Base-by-base conservation (phyloP, 768 basidiomycete species). In the Mycena belliarum region DNA sequence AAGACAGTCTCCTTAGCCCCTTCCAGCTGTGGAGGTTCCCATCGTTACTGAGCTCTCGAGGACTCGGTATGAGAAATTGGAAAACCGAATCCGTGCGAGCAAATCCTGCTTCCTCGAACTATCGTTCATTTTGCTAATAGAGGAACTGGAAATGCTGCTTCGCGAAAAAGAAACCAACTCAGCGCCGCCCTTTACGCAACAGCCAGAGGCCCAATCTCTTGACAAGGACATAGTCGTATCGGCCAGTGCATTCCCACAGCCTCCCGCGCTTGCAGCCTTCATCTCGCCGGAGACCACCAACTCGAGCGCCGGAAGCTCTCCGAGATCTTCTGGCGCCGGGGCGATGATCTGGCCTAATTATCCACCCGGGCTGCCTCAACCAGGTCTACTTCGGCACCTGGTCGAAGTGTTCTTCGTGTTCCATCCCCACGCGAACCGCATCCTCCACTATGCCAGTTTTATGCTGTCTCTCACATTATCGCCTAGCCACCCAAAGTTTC, bases 401-500 rank as follows among this genome's bases (percentile, higher is more conserved):
- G 38, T 48, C 44, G 26, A 55, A 46, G 83, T 84, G 3, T 95
- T 93, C 72, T 94, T 94, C 70, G 76, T 79, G 12, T 88, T 84
- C 65, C 87, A 90, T 46, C 91, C 90, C 14, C 86, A 89, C 62
- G 85, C 89, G 4, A 76, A 79, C 56, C 84, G 87, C 33, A 74
- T 94, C 25, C 78, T 95, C 58, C 89, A 93, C 71, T 76, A 73
- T 3, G 70, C 84, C 0, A 83, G 79, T 25, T 91, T 95, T 64
- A 75, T 91, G 69, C 73, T 81, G 12, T 77, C 84, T 1, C 79
- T 94, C 40, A 72, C 81, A 0, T 73, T 91, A 6, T 82, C 88
- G 1, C 87, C 88, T 0, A 79, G 76, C 23, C 87, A 91, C 62
- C 80, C 84, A 5, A 83, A 86, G 55, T 95, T 93, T 65, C 93